phyloP scores from a whole-genome alignment of 805 yeast species.

The Saturnispora besseyi region DNA sequence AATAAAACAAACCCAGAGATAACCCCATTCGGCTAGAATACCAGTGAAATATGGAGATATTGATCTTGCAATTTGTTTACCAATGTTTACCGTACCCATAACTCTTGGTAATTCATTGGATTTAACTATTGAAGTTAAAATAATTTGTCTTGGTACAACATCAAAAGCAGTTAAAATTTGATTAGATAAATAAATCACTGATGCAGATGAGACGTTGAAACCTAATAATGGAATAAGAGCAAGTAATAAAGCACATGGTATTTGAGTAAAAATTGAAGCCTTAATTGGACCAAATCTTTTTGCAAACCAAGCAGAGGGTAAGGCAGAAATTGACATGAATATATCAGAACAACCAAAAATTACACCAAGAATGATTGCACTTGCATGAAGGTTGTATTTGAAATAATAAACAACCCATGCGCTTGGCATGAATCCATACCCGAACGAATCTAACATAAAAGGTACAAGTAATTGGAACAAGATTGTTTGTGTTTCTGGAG shows the following conservation, averaged over 20 bases:
- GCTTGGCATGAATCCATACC: slow-evolving; percentile 79
- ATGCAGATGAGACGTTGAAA: slow-evolving; percentile 31
- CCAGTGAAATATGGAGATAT: slow-evolving; percentile 81
- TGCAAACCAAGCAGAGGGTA: slow-evolving; percentile 69
- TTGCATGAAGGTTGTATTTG: slow-evolving; percentile 42
- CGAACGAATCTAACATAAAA: slow-evolving; percentile 81
- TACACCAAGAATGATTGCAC: slow-evolving; percentile 54
- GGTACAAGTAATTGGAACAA: slow-evolving; percentile 43
- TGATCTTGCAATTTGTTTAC: slow-evolving; percentile 77
- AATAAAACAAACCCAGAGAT: slow-evolving; percentile 41
- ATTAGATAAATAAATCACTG: slow-evolving; percentile 43
- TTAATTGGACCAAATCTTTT: slow-evolving; percentile 65
- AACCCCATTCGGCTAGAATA: slow-evolving; percentile 44
- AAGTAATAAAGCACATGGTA: slow-evolving; percentile 67
- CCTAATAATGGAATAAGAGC: slow-evolving; percentile 42
- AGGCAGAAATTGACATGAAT: slow-evolving; percentile 56
- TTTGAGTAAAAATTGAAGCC: slow-evolving; percentile 65
- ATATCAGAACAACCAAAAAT: slow-evolving; percentile 58
- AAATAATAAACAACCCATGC: slow-evolving; percentile 87
- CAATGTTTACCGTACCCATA: slow-evolving; percentile 79
- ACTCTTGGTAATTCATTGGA: slow-evolving; percentile 60
- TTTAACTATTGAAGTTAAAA: slow-evolving; percentile 59
- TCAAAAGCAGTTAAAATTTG: slow-evolving; percentile 73
- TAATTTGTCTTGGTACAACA: slow-evolving; percentile 82
- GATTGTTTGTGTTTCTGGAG: slow-evolving; percentile 35